Conservation (phyloP, 108 stramenopile genomes). For the Aurantiochytrium sp. region DNA sequence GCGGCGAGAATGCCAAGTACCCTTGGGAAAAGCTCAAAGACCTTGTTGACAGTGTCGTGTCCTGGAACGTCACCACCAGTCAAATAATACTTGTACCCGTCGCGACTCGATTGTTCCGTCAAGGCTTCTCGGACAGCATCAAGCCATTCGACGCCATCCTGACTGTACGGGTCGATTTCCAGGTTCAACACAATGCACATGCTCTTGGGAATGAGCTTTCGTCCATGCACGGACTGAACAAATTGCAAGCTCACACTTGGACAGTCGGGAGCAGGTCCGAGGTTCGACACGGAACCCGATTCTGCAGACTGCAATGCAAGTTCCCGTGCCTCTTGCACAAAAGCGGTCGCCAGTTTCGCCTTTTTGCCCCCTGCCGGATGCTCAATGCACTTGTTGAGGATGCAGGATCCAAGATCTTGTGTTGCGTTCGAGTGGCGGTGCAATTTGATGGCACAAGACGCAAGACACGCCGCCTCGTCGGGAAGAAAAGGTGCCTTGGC, state of each 20-base stretch:
- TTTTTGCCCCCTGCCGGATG: background rate
- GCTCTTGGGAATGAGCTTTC: background rate
- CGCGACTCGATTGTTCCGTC: background rate
- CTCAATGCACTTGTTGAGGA: background rate
- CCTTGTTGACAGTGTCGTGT: slow-evolving; percentile 1
- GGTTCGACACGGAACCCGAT: too few species aligned
- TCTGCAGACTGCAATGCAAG: too few species aligned
- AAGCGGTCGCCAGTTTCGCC: background rate
- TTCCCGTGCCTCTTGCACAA: too few species aligned
- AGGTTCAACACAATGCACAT: background rate
- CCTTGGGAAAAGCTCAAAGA: background rate
- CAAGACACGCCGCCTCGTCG: background rate
- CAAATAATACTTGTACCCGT: background rate
- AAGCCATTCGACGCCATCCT: background rate
- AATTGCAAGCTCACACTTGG: background rate
- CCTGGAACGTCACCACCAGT: background rate
- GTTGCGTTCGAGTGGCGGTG: background rate
- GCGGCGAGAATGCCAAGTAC: background rate
- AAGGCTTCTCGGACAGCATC: background rate
- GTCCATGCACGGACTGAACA: background rate
- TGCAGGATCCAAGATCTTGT: background rate
- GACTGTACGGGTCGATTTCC: background rate
- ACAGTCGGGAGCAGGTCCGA: background rate
- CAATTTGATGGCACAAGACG: background rate
- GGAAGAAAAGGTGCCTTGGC: background rate